Base-by-base conservation (phyloP, 2,329 filamentous ascomycete genomes). In the Pseudofabraea citricarpa region DNA sequence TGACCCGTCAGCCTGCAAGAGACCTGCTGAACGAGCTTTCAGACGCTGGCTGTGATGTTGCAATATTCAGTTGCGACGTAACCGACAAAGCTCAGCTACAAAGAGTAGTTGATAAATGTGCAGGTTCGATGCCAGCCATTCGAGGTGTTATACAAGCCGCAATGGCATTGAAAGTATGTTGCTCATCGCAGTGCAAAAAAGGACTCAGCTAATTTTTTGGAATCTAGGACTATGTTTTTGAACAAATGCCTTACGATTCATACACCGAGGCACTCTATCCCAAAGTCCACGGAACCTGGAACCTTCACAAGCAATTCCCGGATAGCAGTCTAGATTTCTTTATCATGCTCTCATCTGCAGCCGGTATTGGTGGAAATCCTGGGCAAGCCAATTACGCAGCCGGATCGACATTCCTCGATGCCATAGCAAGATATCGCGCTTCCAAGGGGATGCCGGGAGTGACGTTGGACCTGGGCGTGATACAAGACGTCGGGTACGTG, bases 211-310 rank as follows among this genome's bases (percentile, higher is more conserved):
- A 18, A 18, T 26, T 22, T 18, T n/a, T 23, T 21, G n/a, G n/a
- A n/a, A n/a, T n/a, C n/a, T n/a, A 56, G 51, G 56, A 58, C 23
- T 45, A 48, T 18, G 22, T 56, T 2, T 56, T 54, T 26, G 46
- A 56, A 16, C 32, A 36, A 12, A 44, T 44, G 41, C 16, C 36
- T 8, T 41, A 41, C 27, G 37, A 36, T n/a, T 20, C 43, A 19
- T 47, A 41, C 35, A 38, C 6, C 6, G 16, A 12, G 7, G 21
- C 24, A 9, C 35, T 38, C 9, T 15, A 24, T 3, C 37, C 41
- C 19, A 44, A 44, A 33, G 32, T 45, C 16, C 36, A 41, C 15
- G 45, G 45, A n/a, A 21, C 43, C 7, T 46, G 38, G 38, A 46
- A 46, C 39, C 39, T 46, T 3, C 38, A 46, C 20, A 27, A 22